Evolutionary conservation across 176 grass and related monocot species (phyloP).

Genomic region (Carex littledalei): DNA sequence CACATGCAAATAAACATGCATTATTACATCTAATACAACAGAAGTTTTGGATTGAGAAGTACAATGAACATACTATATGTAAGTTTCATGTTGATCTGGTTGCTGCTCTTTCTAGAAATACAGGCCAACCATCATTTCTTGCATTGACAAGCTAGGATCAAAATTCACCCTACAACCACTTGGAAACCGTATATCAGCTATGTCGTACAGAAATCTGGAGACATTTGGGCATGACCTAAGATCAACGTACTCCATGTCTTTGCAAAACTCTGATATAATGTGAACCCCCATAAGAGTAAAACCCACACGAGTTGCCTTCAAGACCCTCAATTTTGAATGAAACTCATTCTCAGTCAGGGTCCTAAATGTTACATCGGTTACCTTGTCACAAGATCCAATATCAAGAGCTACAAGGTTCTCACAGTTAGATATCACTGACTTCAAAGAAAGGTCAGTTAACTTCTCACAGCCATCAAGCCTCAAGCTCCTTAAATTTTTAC

Average conservation of each 20-base stretch:
- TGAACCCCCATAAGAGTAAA: slow-evolving; percentile 33
- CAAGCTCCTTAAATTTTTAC: slow-evolving; percentile 43
- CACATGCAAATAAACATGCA: neutral
- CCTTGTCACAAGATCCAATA: slow-evolving; percentile 61
- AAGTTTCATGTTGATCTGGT: neutral
- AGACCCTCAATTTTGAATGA: slow-evolving; percentile 37
- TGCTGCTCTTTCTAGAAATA: slow-evolving; percentile 44
- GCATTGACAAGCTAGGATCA: slow-evolving; percentile 37
- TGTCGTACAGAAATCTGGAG: slow-evolving; percentile 43
- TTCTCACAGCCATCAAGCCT: slow-evolving; percentile 69
- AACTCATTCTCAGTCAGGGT: slow-evolving; percentile 20
- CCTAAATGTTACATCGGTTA: slow-evolving; percentile 56
- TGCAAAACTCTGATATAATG: slow-evolving; percentile 37
- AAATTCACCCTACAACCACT: slow-evolving; percentile 66
- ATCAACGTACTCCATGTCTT: slow-evolving; percentile 56
- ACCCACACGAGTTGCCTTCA: slow-evolving; percentile 47
- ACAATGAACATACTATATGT: neutral
- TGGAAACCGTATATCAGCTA: slow-evolving; percentile 71
- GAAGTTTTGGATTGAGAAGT: neutral
- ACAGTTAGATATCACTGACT: slow-evolving; percentile 50
- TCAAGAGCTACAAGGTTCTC: slow-evolving; percentile 64
- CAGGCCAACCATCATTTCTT: slow-evolving; percentile 33
- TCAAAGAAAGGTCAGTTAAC: slow-evolving; percentile 52
- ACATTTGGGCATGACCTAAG: slow-evolving; percentile 54
- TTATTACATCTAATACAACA: neutral